Percentiles rank a stretch among this genome's conserved stretches.
phyloP scores from a whole-genome alignment of 345 rosid genomes.

The Syzygium jambos region DNA sequence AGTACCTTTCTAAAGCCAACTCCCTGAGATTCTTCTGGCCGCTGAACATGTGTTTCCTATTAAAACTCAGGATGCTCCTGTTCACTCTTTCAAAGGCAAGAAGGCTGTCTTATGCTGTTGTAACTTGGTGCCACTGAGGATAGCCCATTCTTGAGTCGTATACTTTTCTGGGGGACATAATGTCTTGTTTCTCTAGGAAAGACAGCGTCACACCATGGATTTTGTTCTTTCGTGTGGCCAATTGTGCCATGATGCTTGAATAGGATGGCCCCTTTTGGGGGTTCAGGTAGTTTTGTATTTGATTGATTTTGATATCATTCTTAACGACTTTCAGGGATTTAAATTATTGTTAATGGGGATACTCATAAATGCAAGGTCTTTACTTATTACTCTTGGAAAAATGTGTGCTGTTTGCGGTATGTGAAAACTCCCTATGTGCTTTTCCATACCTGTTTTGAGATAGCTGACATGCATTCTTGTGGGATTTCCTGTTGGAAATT shows the following conservation, averaged over 20 bases:
- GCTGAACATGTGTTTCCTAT: background rate
- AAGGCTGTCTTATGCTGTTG: slow-evolving; percentile 23
- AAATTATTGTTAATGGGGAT: background rate
- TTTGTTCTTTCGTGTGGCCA: slow-evolving; percentile 23
- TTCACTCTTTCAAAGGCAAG: slow-evolving; percentile 8
- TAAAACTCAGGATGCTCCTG: background rate
- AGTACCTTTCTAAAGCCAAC: background rate
- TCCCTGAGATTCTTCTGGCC: background rate
- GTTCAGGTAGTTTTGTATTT: slow-evolving; percentile 19
- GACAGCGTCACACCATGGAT: slow-evolving; percentile 24
- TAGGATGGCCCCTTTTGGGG: slow-evolving; percentile 12
- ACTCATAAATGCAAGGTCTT: background rate
- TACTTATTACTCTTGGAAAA: background rate
- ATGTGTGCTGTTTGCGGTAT: slow-evolving; percentile 3
- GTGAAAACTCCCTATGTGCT: background rate
- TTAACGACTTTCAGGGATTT: background rate
- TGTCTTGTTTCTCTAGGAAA: slow-evolving; percentile 14
- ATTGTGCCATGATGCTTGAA: slow-evolving; percentile 14
- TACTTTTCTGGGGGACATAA: slow-evolving; percentile 17
- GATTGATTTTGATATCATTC: slow-evolving; percentile 13
- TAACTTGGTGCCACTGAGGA: slow-evolving; percentile 19
- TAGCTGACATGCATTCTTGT: background rate
- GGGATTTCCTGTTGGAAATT: background rate
- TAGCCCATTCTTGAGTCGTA: slow-evolving; percentile 26
- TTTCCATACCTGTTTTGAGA: background rate